Conservation (phyloP, 169 alveolate species). For the Plasmodium blacklocki region DNA sequence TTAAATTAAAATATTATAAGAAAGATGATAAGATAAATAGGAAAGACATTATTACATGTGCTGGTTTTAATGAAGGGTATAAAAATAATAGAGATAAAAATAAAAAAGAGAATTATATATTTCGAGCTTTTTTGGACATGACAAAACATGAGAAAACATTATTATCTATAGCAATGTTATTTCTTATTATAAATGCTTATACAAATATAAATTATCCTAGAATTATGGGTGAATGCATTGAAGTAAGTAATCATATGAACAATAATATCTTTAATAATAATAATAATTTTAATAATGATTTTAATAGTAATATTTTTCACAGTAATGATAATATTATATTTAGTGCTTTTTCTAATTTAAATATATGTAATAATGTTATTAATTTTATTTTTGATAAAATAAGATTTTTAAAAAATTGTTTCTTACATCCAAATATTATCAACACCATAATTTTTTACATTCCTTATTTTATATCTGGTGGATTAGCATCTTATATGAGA, state of each 20-base stretch:
- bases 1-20: no score
- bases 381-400: conserved; percentile 5
- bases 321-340: no score
- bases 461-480: conserved; percentile 64
- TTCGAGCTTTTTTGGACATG: conserved; percentile 55
- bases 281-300: no score
- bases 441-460: background rate
- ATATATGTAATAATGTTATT: background rate
- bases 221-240: conserved; percentile 69
- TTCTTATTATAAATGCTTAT: conserved; percentile 57
- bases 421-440: background rate
- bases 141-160: conserved; percentile 39
- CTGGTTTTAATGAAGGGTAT: no score
- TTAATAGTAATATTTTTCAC: no score
- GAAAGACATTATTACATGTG: no score
- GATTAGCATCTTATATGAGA: conserved; percentile 66
- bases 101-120: conserved; percentile 14
- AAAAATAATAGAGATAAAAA: background rate
- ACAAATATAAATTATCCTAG: conserved; percentile 65
- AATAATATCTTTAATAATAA: no score
- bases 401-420: conserved; percentile 15
- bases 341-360: no score
- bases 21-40: no score
- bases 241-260: background rate
- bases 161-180: conserved; percentile 18